phyloP scores from a whole-genome alignment of 805 yeast genomes.

The Yarrowia hollandica region DNA sequence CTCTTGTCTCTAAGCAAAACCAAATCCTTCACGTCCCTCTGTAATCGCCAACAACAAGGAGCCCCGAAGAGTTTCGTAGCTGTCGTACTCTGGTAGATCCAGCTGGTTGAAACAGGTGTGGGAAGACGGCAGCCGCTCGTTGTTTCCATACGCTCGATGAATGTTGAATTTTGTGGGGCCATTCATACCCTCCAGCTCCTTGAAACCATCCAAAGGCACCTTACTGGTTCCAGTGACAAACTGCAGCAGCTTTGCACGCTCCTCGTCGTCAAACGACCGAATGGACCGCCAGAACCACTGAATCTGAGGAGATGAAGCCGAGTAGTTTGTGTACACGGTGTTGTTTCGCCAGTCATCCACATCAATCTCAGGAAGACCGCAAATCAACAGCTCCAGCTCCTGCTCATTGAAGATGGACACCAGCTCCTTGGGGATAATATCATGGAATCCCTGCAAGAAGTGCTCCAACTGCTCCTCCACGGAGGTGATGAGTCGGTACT shows the following conservation, averaged over 20 bases:
- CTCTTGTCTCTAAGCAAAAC: conserved; percentile 56
- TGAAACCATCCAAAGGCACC: conserved; percentile 93
- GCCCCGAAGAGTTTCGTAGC: conserved; percentile 81
- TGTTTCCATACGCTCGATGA: conserved; percentile 82
- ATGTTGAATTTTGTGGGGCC: conserved; percentile 85
- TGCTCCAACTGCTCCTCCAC: conserved; percentile 85
- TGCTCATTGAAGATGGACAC: conserved; percentile 91
- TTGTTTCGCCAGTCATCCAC: conserved; percentile 94
- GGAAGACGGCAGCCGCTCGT: conserved; percentile 87
- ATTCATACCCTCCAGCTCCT: conserved; percentile 81
- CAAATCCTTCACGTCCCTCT: conserved; percentile 96
- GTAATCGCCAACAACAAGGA: conserved; percentile 80
- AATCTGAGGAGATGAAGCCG: conserved; percentile 78
- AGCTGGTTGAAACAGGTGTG: conserved; percentile 97
- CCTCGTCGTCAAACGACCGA: conserved; percentile 88
- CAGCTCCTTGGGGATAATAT: conserved; percentile 79
- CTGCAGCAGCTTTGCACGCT: conserved; percentile 88
- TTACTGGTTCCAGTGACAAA: conserved; percentile 97
- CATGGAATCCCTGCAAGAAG: conserved; percentile 76
- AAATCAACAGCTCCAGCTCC: conserved; percentile 85
- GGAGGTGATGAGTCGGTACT: conserved; percentile 77
- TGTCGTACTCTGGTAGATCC: conserved; percentile 88
- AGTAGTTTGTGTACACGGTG: conserved; percentile 74
- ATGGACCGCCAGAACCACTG: conserved; percentile 99
- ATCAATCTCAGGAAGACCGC: conserved; percentile 95